Evolutionary conservation across 2,329 filamentous ascomycete genomes (phyloP).

Genomic region (Teratosphaeria pseudoeucalypti): DNA sequence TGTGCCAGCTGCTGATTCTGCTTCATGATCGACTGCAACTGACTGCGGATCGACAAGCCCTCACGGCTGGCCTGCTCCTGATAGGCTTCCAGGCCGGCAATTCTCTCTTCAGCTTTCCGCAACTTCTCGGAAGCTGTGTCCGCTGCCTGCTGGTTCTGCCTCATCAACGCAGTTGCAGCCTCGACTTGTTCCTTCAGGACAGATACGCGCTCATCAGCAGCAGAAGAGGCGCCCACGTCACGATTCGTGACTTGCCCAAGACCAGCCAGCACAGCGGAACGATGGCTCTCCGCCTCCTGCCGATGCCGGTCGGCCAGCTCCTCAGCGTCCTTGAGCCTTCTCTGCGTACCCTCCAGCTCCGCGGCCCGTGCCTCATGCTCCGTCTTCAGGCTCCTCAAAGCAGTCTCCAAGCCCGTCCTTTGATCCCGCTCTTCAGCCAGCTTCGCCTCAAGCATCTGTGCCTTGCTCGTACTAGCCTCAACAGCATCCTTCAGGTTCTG

Average conservation of each 20-base stretch:
- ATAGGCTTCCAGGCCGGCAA: slow-evolving; percentile 90
- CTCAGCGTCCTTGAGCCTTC: slow-evolving; percentile 73
- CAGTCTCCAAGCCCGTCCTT: slow-evolving; percentile 64
- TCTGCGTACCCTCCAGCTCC: slow-evolving; percentile 64
- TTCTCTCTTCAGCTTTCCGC: slow-evolving; percentile 86
- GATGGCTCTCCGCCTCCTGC: slow-evolving; percentile 76
- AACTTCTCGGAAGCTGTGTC: slow-evolving; percentile 80
- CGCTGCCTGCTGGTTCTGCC: slow-evolving; percentile 80
- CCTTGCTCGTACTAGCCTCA: slow-evolving; percentile 66
- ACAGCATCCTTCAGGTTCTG: slow-evolving; percentile 68
- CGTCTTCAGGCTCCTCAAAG: slow-evolving; percentile 62
- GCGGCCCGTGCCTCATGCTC: slow-evolving; percentile 73
- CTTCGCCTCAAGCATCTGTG: slow-evolving; percentile 64
- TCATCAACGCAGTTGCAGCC: slow-evolving; percentile 66
- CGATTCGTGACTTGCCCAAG: slow-evolving; percentile 61
- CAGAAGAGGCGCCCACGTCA: slow-evolving; percentile 41
- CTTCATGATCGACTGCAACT: slow-evolving; percentile 73
- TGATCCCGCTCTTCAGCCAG: slow-evolving; percentile 72
- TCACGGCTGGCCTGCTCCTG: slow-evolving; percentile 95
- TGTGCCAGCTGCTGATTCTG: slow-evolving; percentile 75
- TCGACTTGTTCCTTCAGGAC: slow-evolving; percentile 73
- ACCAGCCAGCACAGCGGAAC: slow-evolving; percentile 69
- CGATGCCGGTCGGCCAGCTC: slow-evolving; percentile 81
- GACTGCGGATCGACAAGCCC: slow-evolving; percentile 77
- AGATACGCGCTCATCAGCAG: slow-evolving; percentile 54